phyloP scores from a whole-genome alignment of 805 yeast species.

The Ogataea corticis region DNA sequence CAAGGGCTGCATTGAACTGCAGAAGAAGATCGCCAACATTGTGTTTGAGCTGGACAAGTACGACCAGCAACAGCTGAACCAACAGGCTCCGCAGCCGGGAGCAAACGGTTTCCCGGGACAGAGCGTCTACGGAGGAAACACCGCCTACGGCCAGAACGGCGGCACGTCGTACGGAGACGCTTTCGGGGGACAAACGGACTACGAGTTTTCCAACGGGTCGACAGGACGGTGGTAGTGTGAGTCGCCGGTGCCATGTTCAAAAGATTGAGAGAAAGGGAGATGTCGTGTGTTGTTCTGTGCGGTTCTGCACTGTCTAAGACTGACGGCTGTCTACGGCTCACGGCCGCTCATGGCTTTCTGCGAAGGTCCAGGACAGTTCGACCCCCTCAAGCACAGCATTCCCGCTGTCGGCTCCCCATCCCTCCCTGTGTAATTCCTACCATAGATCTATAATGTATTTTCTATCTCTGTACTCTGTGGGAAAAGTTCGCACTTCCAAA shows the following conservation, averaged over 20 bases:
- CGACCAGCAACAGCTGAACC: slow-evolving; percentile 38
- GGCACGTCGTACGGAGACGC: slow-evolving; percentile 19
- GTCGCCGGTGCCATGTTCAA: too few species aligned
- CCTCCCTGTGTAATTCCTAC: too few species aligned
- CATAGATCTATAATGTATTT: slow-evolving; percentile 1
- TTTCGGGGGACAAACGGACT: slow-evolving; percentile 26
- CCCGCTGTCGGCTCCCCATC: background rate
- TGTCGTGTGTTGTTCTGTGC: too few species aligned
- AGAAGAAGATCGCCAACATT: slow-evolving; percentile 87
- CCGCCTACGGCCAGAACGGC: slow-evolving; percentile 24
- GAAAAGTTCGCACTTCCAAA: background rate
- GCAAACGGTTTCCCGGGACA: slow-evolving; percentile 26
- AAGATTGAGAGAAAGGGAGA: too few species aligned
- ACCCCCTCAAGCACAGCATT: too few species aligned
- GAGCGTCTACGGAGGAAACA: slow-evolving; percentile 33
- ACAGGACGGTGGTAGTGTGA: slow-evolving; percentile 40
- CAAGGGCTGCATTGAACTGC: slow-evolving; percentile 81
- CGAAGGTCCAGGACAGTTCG: too few species aligned
- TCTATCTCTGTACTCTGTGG: background rate
- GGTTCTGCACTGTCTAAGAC: too few species aligned
- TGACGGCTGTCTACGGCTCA: too few species aligned
- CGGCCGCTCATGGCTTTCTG: too few species aligned
- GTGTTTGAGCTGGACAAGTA: slow-evolving; percentile 62
- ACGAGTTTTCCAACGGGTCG: slow-evolving; percentile 27
- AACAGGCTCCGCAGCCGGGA: slow-evolving; percentile 33